phyloP scores from a whole-genome alignment of 2,329 filamentous ascomycete genomes.

The Leptographium galeiforme region DNA sequence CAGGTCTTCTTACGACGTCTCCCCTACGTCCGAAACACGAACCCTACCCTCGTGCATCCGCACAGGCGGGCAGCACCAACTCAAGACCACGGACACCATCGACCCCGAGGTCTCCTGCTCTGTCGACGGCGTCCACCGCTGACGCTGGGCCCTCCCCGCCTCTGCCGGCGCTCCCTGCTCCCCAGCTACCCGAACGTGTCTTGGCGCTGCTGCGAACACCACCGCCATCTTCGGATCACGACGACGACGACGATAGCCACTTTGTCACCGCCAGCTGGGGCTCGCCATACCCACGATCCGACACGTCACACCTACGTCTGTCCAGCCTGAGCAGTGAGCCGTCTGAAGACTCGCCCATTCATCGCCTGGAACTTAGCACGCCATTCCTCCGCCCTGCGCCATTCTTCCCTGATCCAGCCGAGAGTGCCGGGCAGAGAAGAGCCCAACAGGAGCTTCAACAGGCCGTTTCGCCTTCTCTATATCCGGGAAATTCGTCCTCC shows the following conservation, averaged over 20 bases:
- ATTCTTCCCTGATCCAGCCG: conserved; percentile 22
- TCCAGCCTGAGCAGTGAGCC: conserved; percentile 43
- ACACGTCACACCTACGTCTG: conserved; percentile 31
- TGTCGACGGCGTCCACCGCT: conserved; percentile 49
- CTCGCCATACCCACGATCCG: conserved; percentile 68
- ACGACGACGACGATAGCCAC: conserved; percentile 22
- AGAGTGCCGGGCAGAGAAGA: conserved; percentile 18
- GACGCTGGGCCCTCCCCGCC: conserved; percentile 44
- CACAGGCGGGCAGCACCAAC: conserved; percentile 41
- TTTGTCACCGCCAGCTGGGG: conserved; percentile 76
- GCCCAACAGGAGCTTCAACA: neutral
- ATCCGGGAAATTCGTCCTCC: conserved; percentile 13
- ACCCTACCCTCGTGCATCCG: conserved; percentile 45
- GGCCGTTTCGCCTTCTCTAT: conserved; percentile 5
- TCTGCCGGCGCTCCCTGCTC: conserved; percentile 44
- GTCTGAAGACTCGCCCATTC: conserved; percentile 47
- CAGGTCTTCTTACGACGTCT: conserved; percentile 38
- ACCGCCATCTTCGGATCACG: conserved; percentile 13
- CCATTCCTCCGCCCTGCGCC: conserved; percentile 48
- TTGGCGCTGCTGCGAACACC: conserved; percentile 43
- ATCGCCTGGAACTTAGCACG: conserved; percentile 47
- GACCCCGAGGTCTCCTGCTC: conserved; percentile 38
- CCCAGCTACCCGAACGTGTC: conserved; percentile 42
- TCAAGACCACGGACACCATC: conserved; percentile 20
- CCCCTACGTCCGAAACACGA: conserved; percentile 32